phyloP scores from a whole-genome alignment of 768 basidiomycete genomes.

The Collybia sp. region DNA sequence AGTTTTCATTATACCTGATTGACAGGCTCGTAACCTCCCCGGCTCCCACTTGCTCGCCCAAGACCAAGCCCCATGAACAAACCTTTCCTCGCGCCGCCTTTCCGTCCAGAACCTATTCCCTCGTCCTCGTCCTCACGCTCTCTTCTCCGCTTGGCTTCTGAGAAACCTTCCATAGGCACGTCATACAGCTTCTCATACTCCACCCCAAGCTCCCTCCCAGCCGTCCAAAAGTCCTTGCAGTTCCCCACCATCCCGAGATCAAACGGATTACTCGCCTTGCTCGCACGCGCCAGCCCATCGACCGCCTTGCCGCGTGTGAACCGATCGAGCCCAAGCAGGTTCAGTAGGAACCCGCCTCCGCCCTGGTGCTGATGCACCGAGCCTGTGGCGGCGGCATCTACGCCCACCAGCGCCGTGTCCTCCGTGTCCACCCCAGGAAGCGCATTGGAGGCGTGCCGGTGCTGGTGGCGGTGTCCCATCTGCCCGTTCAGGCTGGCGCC shows the following conservation, averaged over 20 bases:
- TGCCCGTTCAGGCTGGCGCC: constrained; percentile 63
- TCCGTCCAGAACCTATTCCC: constrained; percentile 20
- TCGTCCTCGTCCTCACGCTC: constrained; percentile 59
- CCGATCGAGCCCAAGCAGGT: constrained; percentile 87
- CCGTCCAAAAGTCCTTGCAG: constrained; percentile 93
- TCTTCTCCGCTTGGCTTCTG: constrained; percentile 61
- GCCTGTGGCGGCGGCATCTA: constrained; percentile 17
- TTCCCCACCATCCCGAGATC: constrained; percentile 75
- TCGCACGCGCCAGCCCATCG: constrained; percentile 75
- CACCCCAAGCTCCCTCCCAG: constrained; percentile 80
- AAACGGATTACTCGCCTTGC: constrained; percentile 85
- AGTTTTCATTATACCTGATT: constrained; percentile 42
- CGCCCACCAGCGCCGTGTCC: constrained; percentile 33
- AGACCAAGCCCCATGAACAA: constrained; percentile 54
- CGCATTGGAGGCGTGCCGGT: constrained; percentile 17
- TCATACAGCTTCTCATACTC: constrained; percentile 90
- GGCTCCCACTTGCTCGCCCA: constrained; percentile 43
- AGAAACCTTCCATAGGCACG: constrained; percentile 82
- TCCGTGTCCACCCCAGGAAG: constrained; percentile 46
- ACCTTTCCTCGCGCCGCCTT: constrained; percentile 34
- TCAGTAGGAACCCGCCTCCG: constrained; percentile 73
- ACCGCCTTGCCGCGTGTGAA: constrained; percentile 91
- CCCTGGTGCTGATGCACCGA: constrained; percentile 46
- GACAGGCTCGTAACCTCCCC: constrained; percentile 62
- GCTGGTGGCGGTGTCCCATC: constrained; percentile 72